phyloP scores from a whole-genome alignment of 2,329 filamentous ascomycete species.

The Berkeleyomyces rouxiae region DNA sequence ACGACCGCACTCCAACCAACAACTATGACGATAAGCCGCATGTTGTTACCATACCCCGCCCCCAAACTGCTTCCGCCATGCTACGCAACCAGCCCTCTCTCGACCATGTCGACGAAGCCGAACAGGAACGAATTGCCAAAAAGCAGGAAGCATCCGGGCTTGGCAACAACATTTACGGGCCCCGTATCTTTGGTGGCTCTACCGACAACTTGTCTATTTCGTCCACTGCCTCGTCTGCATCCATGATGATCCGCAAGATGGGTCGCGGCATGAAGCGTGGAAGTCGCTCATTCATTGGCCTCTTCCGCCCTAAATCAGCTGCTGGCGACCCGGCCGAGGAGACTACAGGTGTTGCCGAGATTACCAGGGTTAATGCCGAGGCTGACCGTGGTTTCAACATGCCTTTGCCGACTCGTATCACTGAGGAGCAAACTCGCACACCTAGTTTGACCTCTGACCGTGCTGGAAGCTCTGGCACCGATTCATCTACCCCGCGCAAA shows the following conservation, averaged over 20 bases:
- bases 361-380: constrained; percentile 92
- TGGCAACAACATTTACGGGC: constrained; percentile 84
- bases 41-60: constrained; percentile 7
- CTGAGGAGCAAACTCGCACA: constrained; percentile 55
- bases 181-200: constrained; percentile 72
- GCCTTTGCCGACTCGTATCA: neutral
- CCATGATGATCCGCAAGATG: constrained; percentile 96
- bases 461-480: constrained; percentile 38
- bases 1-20: neutral
- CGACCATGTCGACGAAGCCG: constrained; percentile 58
- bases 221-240: constrained; percentile 76
- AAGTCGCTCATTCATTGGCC: constrained; percentile 72
- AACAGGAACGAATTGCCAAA: constrained; percentile 80
- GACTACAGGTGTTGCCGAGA: constrained; percentile 38
- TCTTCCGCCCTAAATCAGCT: constrained; percentile 89
- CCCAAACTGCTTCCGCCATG: constrained; percentile 22
- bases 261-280: constrained; percentile 96
- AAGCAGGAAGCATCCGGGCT: constrained; percentile 86
- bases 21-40: constrained; percentile 21
- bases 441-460: constrained; percentile 40
- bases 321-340: constrained; percentile 61
- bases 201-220: constrained; percentile 90
- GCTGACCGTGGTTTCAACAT: constrained; percentile 65
- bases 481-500: constrained; percentile 51
- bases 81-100: constrained; percentile 47